Evolutionary conservation across 768 basidiomycete species (phyloP).

Genomic region (Chlorophyllum brunneum): DNA sequence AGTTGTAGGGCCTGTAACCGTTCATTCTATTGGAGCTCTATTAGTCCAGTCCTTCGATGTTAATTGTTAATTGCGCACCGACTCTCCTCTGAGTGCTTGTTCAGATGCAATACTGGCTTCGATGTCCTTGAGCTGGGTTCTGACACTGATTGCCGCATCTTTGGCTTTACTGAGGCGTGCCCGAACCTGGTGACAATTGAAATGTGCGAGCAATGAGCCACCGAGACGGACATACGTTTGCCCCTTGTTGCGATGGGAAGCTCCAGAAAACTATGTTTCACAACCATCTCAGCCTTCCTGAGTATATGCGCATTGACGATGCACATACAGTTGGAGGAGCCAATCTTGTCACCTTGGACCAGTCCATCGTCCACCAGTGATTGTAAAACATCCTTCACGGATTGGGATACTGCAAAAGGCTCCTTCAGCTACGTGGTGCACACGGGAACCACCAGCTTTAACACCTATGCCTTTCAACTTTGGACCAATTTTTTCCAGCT

Average conservation of each 20-base stretch:
- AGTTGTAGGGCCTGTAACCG: slow-evolving; percentile 6
- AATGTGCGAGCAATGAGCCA: slow-evolving; percentile 2
- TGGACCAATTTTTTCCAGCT: slow-evolving; percentile 84
- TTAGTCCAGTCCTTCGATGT: neutral
- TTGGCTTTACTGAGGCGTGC: slow-evolving; percentile 48
- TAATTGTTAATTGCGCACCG: slow-evolving; percentile 32
- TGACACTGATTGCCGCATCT: slow-evolving; percentile 37
- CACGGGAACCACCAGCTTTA: neutral
- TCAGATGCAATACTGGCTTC: slow-evolving; percentile 45
- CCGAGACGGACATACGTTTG: slow-evolving; percentile 46
- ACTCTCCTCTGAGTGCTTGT: slow-evolving; percentile 50
- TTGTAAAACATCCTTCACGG: slow-evolving; percentile 89
- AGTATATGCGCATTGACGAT: slow-evolving; percentile 13
- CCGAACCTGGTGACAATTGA: slow-evolving; percentile 42
- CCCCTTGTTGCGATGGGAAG: slow-evolving; percentile 86
- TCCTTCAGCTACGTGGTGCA: neutral
- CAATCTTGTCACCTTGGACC: slow-evolving; percentile 89
- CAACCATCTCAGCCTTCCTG: slow-evolving; percentile 21
- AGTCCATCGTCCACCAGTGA: slow-evolving; percentile 84
- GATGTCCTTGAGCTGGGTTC: slow-evolving; percentile 49
- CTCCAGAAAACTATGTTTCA: slow-evolving; percentile 81
- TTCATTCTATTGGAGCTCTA: neutral
- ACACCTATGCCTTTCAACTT: slow-evolving; percentile 90
- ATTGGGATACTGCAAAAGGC: slow-evolving; percentile 65
- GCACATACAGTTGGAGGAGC: slow-evolving; percentile 83